Evolutionary conservation across 1,284 basidiomycete species (phyloP).

Genomic region (Leccinum pseudoinsigne): DNA sequence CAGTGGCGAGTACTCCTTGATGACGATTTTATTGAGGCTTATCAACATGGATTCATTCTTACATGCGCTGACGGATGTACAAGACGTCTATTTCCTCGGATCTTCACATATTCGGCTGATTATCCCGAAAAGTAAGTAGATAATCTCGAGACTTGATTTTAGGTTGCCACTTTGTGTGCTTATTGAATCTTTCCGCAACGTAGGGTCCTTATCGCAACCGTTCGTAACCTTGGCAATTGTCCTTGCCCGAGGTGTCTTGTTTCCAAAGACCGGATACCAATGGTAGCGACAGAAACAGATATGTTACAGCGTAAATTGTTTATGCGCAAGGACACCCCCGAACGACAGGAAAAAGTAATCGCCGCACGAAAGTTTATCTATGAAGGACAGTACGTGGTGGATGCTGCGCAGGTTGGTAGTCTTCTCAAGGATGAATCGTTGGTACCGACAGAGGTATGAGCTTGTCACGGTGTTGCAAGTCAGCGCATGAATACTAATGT

Average conservation of each 20-base stretch:
- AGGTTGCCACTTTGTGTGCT: neutral
- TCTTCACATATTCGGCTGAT: neutral
- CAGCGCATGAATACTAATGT: neutral
- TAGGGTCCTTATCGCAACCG: neutral
- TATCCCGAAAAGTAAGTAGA: neutral
- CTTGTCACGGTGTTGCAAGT: neutral
- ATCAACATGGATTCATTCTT: neutral
- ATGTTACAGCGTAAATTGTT: neutral
- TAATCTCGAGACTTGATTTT: neutral
- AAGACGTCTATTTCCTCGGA: neutral
- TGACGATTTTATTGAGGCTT: neutral
- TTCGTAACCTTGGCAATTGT: neutral
- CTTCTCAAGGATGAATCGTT: neutral
- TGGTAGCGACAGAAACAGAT: neutral
- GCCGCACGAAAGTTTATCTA: neutral
- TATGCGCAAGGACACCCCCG: neutral
- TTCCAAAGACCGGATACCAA: neutral
- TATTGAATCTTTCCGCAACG: neutral
- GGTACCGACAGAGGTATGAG: neutral
- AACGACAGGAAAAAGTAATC: neutral
- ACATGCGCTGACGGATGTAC: neutral
- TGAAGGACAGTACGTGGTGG: neutral
- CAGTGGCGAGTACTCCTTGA: neutral
- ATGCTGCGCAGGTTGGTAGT: neutral
- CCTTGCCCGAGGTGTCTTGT: neutral